These are phyloP conservation scores for Xylaria sp. DNA, from an alignment of 495 filamentous ascomycete species.

Conservation along the genomic window DNA sequence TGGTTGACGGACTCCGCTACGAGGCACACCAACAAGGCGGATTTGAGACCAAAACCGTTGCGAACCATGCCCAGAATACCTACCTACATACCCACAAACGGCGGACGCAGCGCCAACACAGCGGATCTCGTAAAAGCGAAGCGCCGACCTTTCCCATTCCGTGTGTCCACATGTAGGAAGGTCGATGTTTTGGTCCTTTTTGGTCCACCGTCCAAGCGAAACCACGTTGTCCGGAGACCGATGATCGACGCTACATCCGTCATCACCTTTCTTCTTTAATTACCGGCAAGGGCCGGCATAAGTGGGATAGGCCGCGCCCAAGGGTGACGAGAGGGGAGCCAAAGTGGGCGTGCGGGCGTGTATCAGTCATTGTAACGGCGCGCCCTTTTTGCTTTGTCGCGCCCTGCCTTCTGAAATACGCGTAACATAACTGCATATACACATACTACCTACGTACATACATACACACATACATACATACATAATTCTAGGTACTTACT, in stretches of 20 bases:
- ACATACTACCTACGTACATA: too few relatives aligned
- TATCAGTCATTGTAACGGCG: conserved; percentile 2
- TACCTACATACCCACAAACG: conserved; percentile 3
- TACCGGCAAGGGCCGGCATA: conserved; percentile 15
- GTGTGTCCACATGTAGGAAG: not conserved
- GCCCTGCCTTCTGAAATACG: not conserved
- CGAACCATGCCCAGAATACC: conserved; percentile 3
- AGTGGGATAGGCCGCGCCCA: not conserved
- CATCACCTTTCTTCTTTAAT: conserved; percentile 16
- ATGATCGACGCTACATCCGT: conserved; percentile 21
- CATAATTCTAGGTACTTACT: too few relatives aligned
- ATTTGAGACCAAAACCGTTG: conserved; percentile 10
- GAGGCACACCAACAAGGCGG: conserved; percentile 20
- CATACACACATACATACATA: too few relatives aligned
- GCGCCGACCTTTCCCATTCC: conserved; percentile 6
- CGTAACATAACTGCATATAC: conserved; percentile 7
- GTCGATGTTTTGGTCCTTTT: conserved; percentile 8
- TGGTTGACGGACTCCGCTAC: conserved; percentile 4
- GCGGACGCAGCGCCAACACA: conserved; percentile 21
- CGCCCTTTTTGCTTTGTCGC: not conserved
- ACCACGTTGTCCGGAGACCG: conserved; percentile 27
- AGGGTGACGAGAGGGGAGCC: not conserved
- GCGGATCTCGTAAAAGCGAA: conserved; percentile 18
- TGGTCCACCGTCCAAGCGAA: not conserved
- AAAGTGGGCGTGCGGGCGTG: not conserved